phyloP scores from a whole-genome alignment of 768 basidiomycete species.

The Pulveroboletus sp. region DNA sequence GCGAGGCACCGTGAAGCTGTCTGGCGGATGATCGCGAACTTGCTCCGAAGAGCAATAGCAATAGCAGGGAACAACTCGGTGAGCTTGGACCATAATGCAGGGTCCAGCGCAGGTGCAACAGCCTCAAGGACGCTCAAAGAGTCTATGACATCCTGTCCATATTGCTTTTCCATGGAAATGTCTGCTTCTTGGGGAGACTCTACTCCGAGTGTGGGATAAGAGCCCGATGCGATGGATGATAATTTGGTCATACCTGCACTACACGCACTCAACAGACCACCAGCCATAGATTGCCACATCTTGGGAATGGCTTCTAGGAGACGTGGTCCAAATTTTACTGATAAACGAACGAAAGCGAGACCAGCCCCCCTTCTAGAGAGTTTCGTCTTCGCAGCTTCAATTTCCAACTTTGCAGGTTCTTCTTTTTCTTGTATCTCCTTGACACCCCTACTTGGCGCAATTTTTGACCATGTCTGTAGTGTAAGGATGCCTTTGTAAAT shows the following conservation, averaged over 20 bases:
- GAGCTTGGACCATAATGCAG: constrained; percentile 64
- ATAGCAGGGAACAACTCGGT: constrained; percentile 72
- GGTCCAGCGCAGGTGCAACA: constrained; percentile 69
- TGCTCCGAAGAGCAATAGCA: constrained; percentile 72
- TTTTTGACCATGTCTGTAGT: constrained; percentile 46
- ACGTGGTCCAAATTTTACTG: constrained; percentile 64
- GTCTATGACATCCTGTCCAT: constrained; percentile 89
- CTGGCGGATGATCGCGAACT: constrained; percentile 86
- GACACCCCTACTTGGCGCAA: constrained; percentile 29
- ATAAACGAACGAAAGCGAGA: constrained; percentile 76
- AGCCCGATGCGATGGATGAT: not conserved
- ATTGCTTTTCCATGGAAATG: constrained; percentile 59
- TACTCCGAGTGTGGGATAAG: constrained; percentile 22
- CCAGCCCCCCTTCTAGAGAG: constrained; percentile 84
- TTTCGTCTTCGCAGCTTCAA: constrained; percentile 55
- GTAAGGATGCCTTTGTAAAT: constrained; percentile 72
- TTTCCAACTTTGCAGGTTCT: constrained; percentile 40
- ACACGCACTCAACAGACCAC: constrained; percentile 67
- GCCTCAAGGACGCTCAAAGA: constrained; percentile 86
- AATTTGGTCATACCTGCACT: constrained; percentile 47
- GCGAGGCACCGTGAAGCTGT: constrained; percentile 84
- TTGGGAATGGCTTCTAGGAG: constrained; percentile 81
- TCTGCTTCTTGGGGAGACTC: constrained; percentile 59
- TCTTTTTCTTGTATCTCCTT: constrained; percentile 42
- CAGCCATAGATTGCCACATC: constrained; percentile 92